phyloP scores from a whole-genome alignment of 768 basidiomycete genomes.

The Kwoniella botswanensis region DNA sequence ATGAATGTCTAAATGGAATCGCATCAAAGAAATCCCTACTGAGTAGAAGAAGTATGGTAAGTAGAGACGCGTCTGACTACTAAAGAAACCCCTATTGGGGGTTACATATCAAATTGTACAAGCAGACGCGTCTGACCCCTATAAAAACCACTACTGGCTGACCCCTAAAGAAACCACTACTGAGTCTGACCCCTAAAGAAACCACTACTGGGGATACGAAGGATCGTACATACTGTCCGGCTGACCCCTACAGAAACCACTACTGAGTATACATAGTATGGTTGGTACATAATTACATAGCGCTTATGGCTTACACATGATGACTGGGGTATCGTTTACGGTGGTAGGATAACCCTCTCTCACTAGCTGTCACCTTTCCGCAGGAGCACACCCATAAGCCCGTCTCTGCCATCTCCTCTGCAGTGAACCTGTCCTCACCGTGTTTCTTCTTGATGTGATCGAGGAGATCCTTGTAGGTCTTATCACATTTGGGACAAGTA shows the following conservation, averaged over 20 bases:
- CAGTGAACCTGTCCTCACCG: conserved; percentile 2
- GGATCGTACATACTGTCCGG: no score
- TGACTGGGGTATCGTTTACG: not conserved
- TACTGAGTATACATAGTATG: not conserved
- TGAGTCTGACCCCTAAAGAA: not conserved
- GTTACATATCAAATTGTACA: no score
- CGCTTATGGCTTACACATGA: not conserved
- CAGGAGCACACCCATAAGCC: not conserved
- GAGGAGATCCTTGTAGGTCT: not conserved
- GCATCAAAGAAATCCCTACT: no score
- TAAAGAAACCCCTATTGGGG: no score
- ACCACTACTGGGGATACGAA: not conserved
- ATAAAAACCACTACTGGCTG: no score
- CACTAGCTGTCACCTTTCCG: not conserved
- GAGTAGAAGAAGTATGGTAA: no score
- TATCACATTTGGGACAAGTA: not conserved
- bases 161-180: no score
- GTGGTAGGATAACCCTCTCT: not conserved
- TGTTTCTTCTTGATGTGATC: conserved; percentile 12
- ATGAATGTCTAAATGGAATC: no score
- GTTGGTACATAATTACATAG: no score
- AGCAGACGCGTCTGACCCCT: no score
- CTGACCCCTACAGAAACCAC: not conserved
- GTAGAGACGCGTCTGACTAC: no score
- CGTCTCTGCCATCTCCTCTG: not conserved